Percentiles rank a stretch among this genome's conserved stretches.
These are phyloP conservation scores for Xylaria sp. DNA, from an alignment of 2,329 filamentous ascomycete genomes.

Conservation along the genomic window DNA sequence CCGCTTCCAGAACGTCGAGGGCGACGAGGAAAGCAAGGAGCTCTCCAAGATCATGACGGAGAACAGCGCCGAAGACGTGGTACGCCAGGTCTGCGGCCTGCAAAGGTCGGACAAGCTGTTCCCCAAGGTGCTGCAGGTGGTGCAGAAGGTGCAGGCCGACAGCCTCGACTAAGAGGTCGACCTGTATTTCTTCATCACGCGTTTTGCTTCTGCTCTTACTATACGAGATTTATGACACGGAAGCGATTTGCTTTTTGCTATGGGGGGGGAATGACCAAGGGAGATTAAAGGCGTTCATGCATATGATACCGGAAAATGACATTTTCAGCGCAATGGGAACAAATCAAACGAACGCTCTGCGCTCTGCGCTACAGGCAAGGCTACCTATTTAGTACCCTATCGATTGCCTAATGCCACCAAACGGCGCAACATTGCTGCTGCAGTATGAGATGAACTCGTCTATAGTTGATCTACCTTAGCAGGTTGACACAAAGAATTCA, in stretches of 20 bases:
- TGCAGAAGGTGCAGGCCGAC: slow-evolving; percentile 81
- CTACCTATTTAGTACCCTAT: slow-evolving; percentile 1
- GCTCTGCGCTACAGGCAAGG: slow-evolving; percentile 1
- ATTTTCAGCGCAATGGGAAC: slow-evolving; percentile 24
- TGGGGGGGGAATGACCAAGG: slow-evolving; percentile 26
- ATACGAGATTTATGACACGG: slow-evolving; percentile 32
- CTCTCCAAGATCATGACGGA: slow-evolving; percentile 84
- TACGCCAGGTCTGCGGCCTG: slow-evolving; percentile 80
- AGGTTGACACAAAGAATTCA: too few relatives aligned
- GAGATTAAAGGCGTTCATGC: slow-evolving; percentile 33
- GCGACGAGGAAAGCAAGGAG: slow-evolving; percentile 85
- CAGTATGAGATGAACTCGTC: background rate
- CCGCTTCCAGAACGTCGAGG: slow-evolving; percentile 92
- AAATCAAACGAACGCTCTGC: slow-evolving; percentile 11
- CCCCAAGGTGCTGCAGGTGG: slow-evolving; percentile 72
- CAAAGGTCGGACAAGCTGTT: slow-evolving; percentile 77
- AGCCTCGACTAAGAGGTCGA: slow-evolving; percentile 46
- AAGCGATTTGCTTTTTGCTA: slow-evolving; percentile 28
- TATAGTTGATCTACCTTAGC: too few relatives aligned
- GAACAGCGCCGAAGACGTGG: slow-evolving; percentile 72
- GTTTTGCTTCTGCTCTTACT: slow-evolving; percentile 18
- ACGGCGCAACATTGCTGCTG: background rate
- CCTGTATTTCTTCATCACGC: slow-evolving; percentile 5
- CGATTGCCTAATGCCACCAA: background rate
- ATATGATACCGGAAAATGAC: slow-evolving; percentile 29